Percentiles rank a stretch among this genome's conserved stretches.
phyloP scores from a whole-genome alignment of 108 stramenopile genomes.

The Nitzschia palea region DNA sequence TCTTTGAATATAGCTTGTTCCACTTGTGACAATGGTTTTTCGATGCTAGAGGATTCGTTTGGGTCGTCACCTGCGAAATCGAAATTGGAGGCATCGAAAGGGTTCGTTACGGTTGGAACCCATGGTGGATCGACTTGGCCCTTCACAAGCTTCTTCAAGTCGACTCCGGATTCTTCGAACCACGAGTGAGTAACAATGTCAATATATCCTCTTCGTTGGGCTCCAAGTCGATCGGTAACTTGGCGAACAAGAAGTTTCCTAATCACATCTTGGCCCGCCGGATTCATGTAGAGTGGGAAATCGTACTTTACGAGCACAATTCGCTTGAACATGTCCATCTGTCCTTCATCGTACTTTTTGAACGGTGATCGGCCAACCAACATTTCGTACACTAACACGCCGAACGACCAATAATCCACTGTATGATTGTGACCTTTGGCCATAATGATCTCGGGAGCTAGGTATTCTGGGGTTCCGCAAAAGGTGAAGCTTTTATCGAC shows the following conservation, averaged over 20 bases:
- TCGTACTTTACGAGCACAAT: constrained; percentile 55
- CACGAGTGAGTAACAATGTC: constrained; percentile 63
- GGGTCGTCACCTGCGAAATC: constrained; percentile 35
- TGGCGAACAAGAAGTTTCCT: constrained; percentile 49
- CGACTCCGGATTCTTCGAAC: constrained; percentile 50
- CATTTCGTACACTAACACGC: constrained; percentile 92
- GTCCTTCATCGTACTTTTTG: constrained; percentile 33
- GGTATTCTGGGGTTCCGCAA: constrained; percentile 57
- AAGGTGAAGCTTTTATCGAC: constrained; percentile 60
- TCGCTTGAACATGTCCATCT: constrained; percentile 67
- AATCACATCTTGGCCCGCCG: constrained; percentile 34
- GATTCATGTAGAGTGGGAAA: constrained; percentile 15
- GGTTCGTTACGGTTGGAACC: constrained; percentile 71
- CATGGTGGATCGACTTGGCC: constrained; percentile 63
- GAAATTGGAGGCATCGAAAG: constrained; percentile 87
- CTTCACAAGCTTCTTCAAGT: constrained; percentile 55
- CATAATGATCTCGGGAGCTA: constrained; percentile 43
- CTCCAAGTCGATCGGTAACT: constrained; percentile 55
- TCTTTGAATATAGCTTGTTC: constrained; percentile 36
- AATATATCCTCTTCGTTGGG: constrained; percentile 43
- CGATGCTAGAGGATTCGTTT: neutral
- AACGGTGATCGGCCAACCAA: constrained; percentile 64
- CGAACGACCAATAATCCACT: constrained; percentile 94
- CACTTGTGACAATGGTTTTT: constrained; percentile 1
- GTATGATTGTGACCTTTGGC: constrained; percentile 85